Conservation (phyloP, 2,329 filamentous ascomycete species). For the Coniochaeta sp. region DNA sequence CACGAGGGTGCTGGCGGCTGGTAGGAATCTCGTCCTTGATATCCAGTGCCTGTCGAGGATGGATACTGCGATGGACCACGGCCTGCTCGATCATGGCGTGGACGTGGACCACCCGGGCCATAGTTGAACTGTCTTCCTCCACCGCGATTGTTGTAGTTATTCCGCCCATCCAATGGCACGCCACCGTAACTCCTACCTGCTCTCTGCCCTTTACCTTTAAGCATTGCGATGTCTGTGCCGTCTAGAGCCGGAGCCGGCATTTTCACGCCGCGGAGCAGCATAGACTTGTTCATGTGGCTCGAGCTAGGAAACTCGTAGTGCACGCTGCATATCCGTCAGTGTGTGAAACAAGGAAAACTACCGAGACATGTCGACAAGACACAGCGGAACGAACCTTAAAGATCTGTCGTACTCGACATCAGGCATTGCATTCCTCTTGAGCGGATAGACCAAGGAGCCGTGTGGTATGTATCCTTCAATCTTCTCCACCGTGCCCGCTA, state of each 20-base stretch:
- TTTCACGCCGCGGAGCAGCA: slow-evolving; percentile 79
- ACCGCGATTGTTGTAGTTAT: slow-evolving; percentile 36
- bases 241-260: slow-evolving; percentile 66
- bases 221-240: slow-evolving; percentile 64
- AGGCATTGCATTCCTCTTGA: slow-evolving; percentile 64
- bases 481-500: slow-evolving; percentile 75
- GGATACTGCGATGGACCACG: slow-evolving; percentile 4
- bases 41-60: slow-evolving; percentile 5
- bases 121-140: slow-evolving; percentile 48
- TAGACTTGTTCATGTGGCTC: slow-evolving; percentile 76
- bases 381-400: slow-evolving; percentile 55
- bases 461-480: slow-evolving; percentile 81
- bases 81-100: slow-evolving; percentile 9
- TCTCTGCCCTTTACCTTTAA: slow-evolving; percentile 57
- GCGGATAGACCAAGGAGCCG: slow-evolving; percentile 68
- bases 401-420: slow-evolving; percentile 79
- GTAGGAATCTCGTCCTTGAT: slow-evolving; percentile 13
- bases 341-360: neutral
- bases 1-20: slow-evolving; percentile 22
- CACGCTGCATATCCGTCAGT: slow-evolving; percentile 51
- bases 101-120: slow-evolving; percentile 18
- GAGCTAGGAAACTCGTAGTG: slow-evolving; percentile 75
- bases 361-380: neutral
- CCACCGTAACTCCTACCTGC: slow-evolving; percentile 65
- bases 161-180: slow-evolving; percentile 25